A percentile compares a stretch with the other conserved stretches of the same genome.
Evolutionary conservation across 1,139 yeast genomes (phyloP).

Genomic region (Zygosaccharomyces pseudobailii): DNA sequence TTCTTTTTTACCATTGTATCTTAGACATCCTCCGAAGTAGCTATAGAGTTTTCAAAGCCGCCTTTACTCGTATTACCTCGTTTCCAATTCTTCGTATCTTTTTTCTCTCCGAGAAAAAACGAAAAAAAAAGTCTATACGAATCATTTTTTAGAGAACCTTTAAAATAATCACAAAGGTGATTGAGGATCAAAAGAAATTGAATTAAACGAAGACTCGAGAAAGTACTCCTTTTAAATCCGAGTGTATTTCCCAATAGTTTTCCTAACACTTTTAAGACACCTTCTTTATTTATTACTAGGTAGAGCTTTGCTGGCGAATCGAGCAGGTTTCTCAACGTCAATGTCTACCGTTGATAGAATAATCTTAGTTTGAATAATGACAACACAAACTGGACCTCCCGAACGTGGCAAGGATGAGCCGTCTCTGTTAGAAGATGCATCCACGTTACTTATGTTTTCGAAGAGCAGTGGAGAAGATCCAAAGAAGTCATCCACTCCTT

Average conservation of each 20-base stretch:
- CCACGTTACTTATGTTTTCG: slow-evolving; percentile 62
- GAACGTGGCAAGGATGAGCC: slow-evolving; percentile 10
- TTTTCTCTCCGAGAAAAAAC: background rate
- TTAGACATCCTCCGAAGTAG: background rate
- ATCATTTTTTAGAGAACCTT: slow-evolving; percentile 1
- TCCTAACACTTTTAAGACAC: background rate
- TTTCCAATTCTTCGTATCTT: background rate
- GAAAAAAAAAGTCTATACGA: background rate
- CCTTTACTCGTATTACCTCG: background rate
- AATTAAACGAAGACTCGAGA: background rate
- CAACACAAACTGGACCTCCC: background rate
- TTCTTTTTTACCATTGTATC: background rate
- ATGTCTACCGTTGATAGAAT: background rate
- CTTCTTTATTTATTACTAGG: background rate
- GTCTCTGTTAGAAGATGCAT: slow-evolving; percentile 52
- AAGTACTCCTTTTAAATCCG: background rate
- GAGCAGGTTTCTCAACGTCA: slow-evolving; percentile 1
- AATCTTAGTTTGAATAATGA: background rate
- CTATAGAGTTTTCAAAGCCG: background rate
- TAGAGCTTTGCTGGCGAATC: background rate
- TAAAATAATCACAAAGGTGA: background rate
- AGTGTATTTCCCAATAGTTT: background rate
- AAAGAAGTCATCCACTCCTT: background rate
- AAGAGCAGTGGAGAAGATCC: slow-evolving; percentile 34
- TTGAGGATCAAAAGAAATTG: background rate